phyloP scores from a whole-genome alignment of 2,329 filamentous ascomycete species.

The Thielaviopsis ethacetica region DNA sequence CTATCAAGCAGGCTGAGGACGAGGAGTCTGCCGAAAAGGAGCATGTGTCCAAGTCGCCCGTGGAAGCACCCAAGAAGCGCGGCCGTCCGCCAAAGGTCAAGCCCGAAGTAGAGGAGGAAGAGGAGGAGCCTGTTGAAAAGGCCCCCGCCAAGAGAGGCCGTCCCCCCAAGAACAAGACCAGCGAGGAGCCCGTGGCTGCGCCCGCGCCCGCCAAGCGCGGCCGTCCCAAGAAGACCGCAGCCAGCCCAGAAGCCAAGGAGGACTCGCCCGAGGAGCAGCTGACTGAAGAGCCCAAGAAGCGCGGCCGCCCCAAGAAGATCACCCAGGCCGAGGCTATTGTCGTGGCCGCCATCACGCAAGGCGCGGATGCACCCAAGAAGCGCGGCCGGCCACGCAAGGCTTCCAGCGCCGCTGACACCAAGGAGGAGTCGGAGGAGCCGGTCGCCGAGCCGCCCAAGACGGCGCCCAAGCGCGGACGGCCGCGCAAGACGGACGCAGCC shows the following conservation, averaged over 20 bases:
- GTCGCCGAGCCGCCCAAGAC: too few relatives aligned
- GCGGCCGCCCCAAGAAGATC: too few relatives aligned
- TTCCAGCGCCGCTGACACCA: too few relatives aligned
- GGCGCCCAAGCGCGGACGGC: not conserved
- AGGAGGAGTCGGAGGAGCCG: too few relatives aligned
- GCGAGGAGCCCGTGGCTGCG: not conserved
- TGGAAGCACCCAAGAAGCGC: conserved; percentile 1
- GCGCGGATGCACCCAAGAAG: not conserved
- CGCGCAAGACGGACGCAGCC: not conserved
- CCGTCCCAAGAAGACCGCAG: not conserved
- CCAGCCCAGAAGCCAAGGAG: not conserved
- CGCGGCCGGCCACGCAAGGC: not conserved
- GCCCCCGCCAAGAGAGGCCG: not conserved
- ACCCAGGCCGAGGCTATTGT: too few relatives aligned
- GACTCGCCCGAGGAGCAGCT: not conserved
- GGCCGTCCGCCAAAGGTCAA: conserved; percentile 1
- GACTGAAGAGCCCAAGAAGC: not conserved
- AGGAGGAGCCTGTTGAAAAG: not conserved
- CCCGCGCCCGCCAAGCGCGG: not conserved
- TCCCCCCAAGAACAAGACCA: not conserved
- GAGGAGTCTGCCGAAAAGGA: too few relatives aligned
- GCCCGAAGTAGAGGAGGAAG: not conserved
- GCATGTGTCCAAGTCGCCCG: not conserved
- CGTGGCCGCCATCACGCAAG: too few relatives aligned
- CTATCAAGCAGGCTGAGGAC: not conserved